phyloP scores from a whole-genome alignment of 352 stramenopile genomes.

The Blastocystis sp. region DNA sequence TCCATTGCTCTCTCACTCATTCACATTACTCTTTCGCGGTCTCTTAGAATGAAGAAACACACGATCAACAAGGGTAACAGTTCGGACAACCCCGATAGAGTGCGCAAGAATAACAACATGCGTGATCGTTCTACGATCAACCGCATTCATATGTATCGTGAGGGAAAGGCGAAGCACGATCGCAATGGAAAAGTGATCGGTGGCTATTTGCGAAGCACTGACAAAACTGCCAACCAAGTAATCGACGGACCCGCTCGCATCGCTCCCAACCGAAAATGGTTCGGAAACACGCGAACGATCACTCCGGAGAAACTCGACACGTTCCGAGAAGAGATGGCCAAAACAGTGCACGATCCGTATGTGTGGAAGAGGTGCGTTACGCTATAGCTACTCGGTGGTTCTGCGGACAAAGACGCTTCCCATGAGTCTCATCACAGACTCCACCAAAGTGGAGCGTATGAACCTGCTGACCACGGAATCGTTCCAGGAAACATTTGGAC shows the following conservation, averaged over 20 bases:
- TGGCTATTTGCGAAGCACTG: slow-evolving; percentile 87
- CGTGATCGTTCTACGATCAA: slow-evolving; percentile 89
- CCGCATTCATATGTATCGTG: slow-evolving; percentile 95
- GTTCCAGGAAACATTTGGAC: slow-evolving; percentile 89
- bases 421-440: slow-evolving; percentile 89
- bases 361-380: not conserved
- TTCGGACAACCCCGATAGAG: slow-evolving; percentile 60
- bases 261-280: slow-evolving; percentile 90
- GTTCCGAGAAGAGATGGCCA: slow-evolving; percentile 95
- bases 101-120: slow-evolving; percentile 61
- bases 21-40: too few relatives aligned
- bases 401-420: slow-evolving; percentile 91
- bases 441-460: slow-evolving; percentile 66
- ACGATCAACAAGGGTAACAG: slow-evolving; percentile 50
- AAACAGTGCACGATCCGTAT: slow-evolving; percentile 56
- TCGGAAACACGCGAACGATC: slow-evolving; percentile 96
- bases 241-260: slow-evolving; percentile 78
- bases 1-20: too few relatives aligned
- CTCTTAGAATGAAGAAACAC: not conserved
- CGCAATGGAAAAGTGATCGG: slow-evolving; percentile 91
- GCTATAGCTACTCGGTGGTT: slow-evolving; percentile 81
- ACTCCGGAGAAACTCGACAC: slow-evolving; percentile 91
- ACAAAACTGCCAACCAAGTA: slow-evolving; percentile 82
- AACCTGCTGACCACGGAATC: slow-evolving; percentile 92
- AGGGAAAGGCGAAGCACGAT: slow-evolving; percentile 89